phyloP scores from a whole-genome alignment of 2,329 filamentous ascomycete genomes.

The Sporothrix inflata region DNA sequence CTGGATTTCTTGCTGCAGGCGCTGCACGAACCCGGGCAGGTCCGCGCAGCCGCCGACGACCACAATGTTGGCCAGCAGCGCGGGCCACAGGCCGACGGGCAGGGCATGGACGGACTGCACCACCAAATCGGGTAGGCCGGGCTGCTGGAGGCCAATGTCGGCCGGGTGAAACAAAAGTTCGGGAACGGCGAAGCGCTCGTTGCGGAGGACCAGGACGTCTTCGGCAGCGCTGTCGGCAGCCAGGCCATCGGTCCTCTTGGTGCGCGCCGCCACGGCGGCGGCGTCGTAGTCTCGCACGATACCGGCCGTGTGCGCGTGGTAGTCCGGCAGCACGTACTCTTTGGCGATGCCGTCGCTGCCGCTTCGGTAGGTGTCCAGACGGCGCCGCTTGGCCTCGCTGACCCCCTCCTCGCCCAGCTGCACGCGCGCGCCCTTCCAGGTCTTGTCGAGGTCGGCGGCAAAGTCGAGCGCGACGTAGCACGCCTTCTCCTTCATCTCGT shows the following conservation, averaged over 20 bases:
- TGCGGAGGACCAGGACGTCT: constrained; percentile 83
- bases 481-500: constrained; percentile 90
- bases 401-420: neutral
- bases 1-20: constrained; percentile 75
- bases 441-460: constrained; percentile 72
- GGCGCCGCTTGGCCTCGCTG: constrained; percentile 55
- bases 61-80: constrained; percentile 81
- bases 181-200: constrained; percentile 88
- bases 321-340: constrained; percentile 91
- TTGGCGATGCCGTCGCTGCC: constrained; percentile 68
- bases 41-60: constrained; percentile 85
- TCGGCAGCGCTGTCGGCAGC: constrained; percentile 59
- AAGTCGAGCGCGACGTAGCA: constrained; percentile 86
- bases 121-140: constrained; percentile 80
- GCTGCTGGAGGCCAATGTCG: constrained; percentile 79
- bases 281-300: constrained; percentile 79
- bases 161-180: constrained; percentile 86
- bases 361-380: constrained; percentile 52
- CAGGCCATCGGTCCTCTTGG: constrained; percentile 46
- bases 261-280: constrained; percentile 52
- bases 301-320: constrained; percentile 63
- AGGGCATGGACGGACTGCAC: constrained; percentile 75
- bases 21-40: constrained; percentile 78
- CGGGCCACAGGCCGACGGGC: constrained; percentile 82
- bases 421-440: constrained; percentile 74